A percentile compares a stretch with the other conserved stretches of the same genome.
phyloP scores from a whole-genome alignment of 495 filamentous ascomycete genomes.

The Thozetella sp. region DNA sequence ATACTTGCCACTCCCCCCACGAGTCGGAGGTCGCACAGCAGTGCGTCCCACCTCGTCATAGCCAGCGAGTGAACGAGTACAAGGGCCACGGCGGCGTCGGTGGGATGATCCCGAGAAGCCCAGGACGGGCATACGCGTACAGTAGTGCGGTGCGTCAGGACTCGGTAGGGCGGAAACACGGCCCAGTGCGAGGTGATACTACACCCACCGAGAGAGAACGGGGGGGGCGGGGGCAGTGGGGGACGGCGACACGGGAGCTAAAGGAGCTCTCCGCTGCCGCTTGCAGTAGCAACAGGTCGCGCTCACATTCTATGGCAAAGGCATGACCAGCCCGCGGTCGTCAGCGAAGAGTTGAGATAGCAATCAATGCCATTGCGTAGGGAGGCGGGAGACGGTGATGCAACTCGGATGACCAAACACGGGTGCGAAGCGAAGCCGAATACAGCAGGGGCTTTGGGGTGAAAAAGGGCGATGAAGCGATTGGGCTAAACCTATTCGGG shows the following conservation, averaged over 20 bases:
- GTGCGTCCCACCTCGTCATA: too few species aligned
- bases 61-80: too few species aligned
- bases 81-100: too few species aligned
- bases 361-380: neutral
- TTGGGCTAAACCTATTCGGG: neutral
- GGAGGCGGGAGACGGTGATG: neutral
- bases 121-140: neutral
- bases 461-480: too few species aligned
- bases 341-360: neutral
- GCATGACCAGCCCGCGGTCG: neutral
- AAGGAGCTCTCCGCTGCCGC: neutral
- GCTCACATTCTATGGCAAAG: neutral
- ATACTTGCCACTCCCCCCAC: too few species aligned
- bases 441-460: too few species aligned
- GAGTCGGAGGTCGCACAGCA: too few species aligned
- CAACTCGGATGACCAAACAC: neutral
- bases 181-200: neutral
- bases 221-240: too few species aligned
- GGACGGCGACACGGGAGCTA: neutral
- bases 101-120: conserved; percentile 3
- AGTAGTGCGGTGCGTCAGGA: neutral
- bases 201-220: too few species aligned
- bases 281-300: neutral
- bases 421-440: neutral
- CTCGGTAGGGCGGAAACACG: neutral